Base-by-base conservation (phyloP, 2,329 filamentous ascomycete genomes). In the Paecilomyces sp. region DNA sequence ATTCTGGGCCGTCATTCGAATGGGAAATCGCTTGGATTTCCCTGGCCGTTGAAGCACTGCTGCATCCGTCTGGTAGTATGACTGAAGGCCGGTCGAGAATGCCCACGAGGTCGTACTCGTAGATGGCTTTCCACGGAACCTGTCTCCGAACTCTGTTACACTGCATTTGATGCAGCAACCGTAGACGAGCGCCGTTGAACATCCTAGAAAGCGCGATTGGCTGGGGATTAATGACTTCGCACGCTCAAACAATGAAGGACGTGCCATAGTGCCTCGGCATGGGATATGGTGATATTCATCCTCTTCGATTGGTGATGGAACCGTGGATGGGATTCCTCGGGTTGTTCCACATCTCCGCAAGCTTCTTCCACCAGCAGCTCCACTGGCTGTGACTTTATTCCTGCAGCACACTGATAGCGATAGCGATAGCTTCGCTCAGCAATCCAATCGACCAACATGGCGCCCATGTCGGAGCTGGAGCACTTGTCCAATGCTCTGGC, bases 401-500 rank as follows among this genome's bases (percentile, higher is more conserved):
- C 59, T 61, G 57, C 59, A 55, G 33, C 36, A 53, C 55, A 57
- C 59, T 57, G 61, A 60, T 60, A 56, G 24, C 18, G 31, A 33
- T 12, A 33, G 31, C 18, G 31, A 33, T 12, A 33, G 31, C 12
- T 22, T 33, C 25, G 22, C 50, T 36, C 57, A 58, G 31, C 34
- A 25, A 18, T n/a, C 13, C 22, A 18, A 22, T 7, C 54, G 15
- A 28, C 30, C 58, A 68, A 64, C 64, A 70, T 74, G 66, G 60
- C 68, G 55, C 56, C 64, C 25, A 58, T 62, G 30, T 57, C 66
- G 31, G 65, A 66, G 8, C 57, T 77, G 57, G 74, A 72, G 61
- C 70, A 71, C 54, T 64, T 80, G 13, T 75, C 76, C 36, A 81
- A 81, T 67, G 72, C 77, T 15, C 71, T 81, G 15, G 76, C 74